Conservation (phyloP, 768 basidiomycete species). For the Leccinum uliginosum region DNA sequence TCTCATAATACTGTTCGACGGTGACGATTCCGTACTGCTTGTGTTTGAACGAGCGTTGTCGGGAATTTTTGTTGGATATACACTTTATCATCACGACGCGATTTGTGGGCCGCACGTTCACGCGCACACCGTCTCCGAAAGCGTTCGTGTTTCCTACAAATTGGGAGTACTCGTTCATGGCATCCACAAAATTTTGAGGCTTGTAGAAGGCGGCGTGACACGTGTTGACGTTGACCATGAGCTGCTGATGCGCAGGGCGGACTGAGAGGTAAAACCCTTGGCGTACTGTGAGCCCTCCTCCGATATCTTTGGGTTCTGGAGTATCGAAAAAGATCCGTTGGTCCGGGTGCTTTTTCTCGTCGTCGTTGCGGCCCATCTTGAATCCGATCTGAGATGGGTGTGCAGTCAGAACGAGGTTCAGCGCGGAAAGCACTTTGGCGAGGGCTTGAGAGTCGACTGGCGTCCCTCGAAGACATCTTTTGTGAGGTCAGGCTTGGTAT, state of each 20-base stretch:
- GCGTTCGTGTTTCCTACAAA: constrained; percentile 45
- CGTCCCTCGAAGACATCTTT: constrained; percentile 54
- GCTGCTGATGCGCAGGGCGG: constrained; percentile 37
- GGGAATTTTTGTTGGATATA: constrained; percentile 37
- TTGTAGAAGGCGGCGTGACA: constrained; percentile 48
- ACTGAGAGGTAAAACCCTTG: constrained; percentile 44
- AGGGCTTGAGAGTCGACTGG: constrained; percentile 54
- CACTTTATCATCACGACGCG: constrained; percentile 64
- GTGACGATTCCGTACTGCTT: constrained; percentile 33
- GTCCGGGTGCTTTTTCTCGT: constrained; percentile 26
- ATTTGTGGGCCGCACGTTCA: constrained; percentile 60
- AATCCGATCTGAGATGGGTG: constrained; percentile 38
- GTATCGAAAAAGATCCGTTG: constrained; percentile 38
- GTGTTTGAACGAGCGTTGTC: constrained; percentile 39
- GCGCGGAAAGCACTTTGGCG: constrained; percentile 42
- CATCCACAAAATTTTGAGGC: constrained; percentile 38
- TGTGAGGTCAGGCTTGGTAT: constrained; percentile 19
- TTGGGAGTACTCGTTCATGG: constrained; percentile 36
- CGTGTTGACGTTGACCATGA: constrained; percentile 52
- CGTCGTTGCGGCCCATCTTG: constrained; percentile 45
- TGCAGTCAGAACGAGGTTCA: constrained; percentile 45
- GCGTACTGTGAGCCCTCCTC: constrained; percentile 53
- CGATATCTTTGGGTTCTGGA: constrained; percentile 34
- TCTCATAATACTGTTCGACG: constrained; percentile 42
- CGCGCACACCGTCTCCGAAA: constrained; percentile 62